Percentiles rank a stretch among this genome's conserved stretches.
phyloP scores from a whole-genome alignment of 768 basidiomycete genomes.

The Tulasnella sp. region DNA sequence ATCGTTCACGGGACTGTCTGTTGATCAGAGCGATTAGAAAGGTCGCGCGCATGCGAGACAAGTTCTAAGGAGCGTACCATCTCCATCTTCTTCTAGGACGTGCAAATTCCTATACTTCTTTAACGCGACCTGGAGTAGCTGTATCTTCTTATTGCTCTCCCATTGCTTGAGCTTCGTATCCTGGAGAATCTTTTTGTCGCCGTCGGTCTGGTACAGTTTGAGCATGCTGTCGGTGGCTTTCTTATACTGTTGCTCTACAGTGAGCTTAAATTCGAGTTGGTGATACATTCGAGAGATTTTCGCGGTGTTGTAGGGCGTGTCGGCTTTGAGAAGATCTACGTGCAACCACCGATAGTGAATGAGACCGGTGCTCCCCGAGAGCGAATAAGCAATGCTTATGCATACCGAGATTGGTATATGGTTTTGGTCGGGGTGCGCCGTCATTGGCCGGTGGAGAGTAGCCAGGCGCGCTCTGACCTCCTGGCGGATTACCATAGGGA shows the following conservation, averaged over 20 bases:
- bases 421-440: conserved; percentile 43
- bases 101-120: conserved; percentile 95
- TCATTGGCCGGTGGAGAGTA: conserved; percentile 14
- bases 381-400: neutral
- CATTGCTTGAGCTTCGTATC: conserved; percentile 91
- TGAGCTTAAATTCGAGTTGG: conserved; percentile 97
- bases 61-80: conserved; percentile 38
- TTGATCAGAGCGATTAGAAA: neutral
- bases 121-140: conserved; percentile 80
- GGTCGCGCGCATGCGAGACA: too few species aligned
- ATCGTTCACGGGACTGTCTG: conserved; percentile 44
- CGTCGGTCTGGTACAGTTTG: conserved; percentile 89
- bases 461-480: neutral
- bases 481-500: neutral
- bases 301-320: conserved; percentile 89
- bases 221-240: conserved; percentile 99
- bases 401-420: conserved; percentile 57
- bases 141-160: conserved; percentile 95
- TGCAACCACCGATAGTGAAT: too few species aligned
- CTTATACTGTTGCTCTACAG: conserved; percentile 97
- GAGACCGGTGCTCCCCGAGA: neutral
- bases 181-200: conserved; percentile 88
- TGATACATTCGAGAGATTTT: conserved; percentile 98
- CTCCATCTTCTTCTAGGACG: conserved; percentile 74
- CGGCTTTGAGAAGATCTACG: conserved; percentile 90